A percentile compares a stretch with the other conserved stretches of the same genome.
These are phyloP conservation scores for Dryadomyces sulphureus DNA, from an alignment of 2,329 filamentous ascomycete genomes.

Conservation along the genomic window DNA sequence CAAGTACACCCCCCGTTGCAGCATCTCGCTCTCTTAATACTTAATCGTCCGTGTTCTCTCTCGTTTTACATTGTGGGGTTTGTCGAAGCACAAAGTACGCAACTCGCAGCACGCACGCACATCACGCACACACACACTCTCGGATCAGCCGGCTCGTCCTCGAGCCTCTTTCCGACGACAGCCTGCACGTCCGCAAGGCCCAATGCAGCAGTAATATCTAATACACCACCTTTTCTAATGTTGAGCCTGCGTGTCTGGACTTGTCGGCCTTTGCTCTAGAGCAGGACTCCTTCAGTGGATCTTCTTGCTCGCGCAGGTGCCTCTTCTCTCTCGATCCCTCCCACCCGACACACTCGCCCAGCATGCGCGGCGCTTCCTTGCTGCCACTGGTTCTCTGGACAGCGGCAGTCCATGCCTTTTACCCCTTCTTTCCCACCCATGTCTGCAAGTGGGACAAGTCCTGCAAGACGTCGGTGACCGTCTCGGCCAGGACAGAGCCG, in stretches of 20 bases:
- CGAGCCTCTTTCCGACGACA: not conserved
- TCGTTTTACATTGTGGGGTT: no score
- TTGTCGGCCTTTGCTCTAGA: conserved; percentile 1
- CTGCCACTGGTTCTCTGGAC: conserved; percentile 33
- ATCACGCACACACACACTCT: no score
- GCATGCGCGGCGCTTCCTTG: conserved; percentile 24
- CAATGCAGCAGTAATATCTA: conserved; percentile 5
- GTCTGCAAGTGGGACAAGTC: conserved; percentile 14
- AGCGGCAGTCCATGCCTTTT: conserved; percentile 31
- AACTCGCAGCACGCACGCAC: no score
- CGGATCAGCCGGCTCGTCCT: no score
- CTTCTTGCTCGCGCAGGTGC: conserved; percentile 1
- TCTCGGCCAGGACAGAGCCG: not conserved
- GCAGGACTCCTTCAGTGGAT: conserved; percentile 12
- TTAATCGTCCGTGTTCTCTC: no score
- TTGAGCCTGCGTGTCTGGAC: conserved; percentile 5
- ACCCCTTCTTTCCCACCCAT: conserved; percentile 24
- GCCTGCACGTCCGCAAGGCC: not conserved
- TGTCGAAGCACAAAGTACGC: no score
- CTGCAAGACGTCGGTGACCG: conserved; percentile 11
- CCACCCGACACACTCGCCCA: conserved; percentile 11
- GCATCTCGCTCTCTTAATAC: no score
- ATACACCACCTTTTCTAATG: conserved; percentile 1
- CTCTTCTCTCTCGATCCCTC: not conserved
- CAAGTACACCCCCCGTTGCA: no score